Evolutionary conservation across 1,284 basidiomycete genomes (phyloP).

Genomic region (Ustilago nuda): DNA sequence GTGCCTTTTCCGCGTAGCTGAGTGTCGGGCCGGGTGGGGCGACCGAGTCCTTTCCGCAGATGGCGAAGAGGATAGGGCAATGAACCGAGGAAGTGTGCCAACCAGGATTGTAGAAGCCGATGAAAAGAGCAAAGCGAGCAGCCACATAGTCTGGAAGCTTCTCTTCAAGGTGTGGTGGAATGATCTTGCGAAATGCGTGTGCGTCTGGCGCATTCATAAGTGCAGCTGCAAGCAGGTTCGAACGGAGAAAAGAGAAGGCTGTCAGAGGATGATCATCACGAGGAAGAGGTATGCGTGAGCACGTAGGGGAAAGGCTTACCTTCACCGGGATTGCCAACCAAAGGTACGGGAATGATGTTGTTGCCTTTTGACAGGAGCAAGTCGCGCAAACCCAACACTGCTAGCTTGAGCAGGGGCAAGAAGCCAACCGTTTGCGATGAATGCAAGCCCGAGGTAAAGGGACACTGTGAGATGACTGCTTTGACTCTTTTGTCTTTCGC

Average conservation of each 20-base stretch:
- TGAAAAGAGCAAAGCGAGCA: constrained; percentile 49
- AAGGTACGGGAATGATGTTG: constrained; percentile 29
- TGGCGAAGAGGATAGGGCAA: constrained; percentile 60
- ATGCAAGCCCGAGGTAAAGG: constrained; percentile 57
- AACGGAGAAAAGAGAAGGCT: background rate
- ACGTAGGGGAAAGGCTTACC: constrained; percentile 23
- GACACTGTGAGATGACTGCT: constrained; percentile 59
- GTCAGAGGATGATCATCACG: background rate
- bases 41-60: constrained; percentile 61
- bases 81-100: constrained; percentile 42
- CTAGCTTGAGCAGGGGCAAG: constrained; percentile 25
- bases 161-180: constrained; percentile 20
- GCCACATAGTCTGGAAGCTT: constrained; percentile 32
- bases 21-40: constrained; percentile 51
- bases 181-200: constrained; percentile 9
- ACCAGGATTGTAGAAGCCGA: constrained; percentile 56
- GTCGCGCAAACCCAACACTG: constrained; percentile 34
- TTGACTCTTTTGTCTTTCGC: constrained; percentile 48
- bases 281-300: background rate
- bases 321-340: constrained; percentile 51
- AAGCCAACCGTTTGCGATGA: constrained; percentile 34
- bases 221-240: constrained; percentile 30
- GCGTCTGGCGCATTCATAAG: constrained; percentile 58
- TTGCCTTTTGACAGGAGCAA: constrained; percentile 36
- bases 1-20: constrained; percentile 50